Evolutionary conservation across 768 basidiomycete species (phyloP), one percentile per base, ranked within the genome.

Genomic region (Tubosaeta brunneosetosa): DNA sequence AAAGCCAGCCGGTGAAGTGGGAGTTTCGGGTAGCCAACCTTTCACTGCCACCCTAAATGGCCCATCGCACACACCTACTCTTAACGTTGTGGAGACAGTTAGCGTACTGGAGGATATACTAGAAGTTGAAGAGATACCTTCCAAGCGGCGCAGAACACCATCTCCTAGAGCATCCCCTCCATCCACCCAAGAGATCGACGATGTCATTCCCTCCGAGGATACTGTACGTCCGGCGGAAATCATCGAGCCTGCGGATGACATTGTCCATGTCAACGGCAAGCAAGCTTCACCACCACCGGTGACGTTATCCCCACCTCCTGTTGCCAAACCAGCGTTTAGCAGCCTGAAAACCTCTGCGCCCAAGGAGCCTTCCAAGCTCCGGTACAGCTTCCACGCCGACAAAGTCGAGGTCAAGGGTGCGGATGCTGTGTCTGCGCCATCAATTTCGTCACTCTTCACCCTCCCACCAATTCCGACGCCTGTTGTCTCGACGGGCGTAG

Each of bases 341-440:
- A 34, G 36, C n/a, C 37, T 68, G 38, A 86, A 83, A 63, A 69
- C 78, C 3, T 80, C 74, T 26, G 77, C 77, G 9, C 88, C 88
- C 1, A 87, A 83, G 62, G 85, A 87, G 50, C 87, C 88, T 2
- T 89, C 88, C 53, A 90, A 89, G 62, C 74, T 91, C 51, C 80
- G 88, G 26, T 85, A 77, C 59, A 87, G 86, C 58, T 81, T 85
- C 66, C 80, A 82, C 44, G 77, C 80, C 3, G 85, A 85, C 49
- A 69, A 67, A 54, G 74, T 74, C 27, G 73, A 73, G 53, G 64
- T 61, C 29, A 58, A 59, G 49, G 46, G 52, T 32, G 38, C 43
- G 29, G 66, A 65, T 9, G 34, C 49, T 33, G 44, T 10, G 12
- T 27, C 47, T 14, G 37, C 47, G 16, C 37, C 51, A 11, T 42